phyloP scores from a whole-genome alignment of 108 stramenopile species.

The Mediolabrus comicus region DNA sequence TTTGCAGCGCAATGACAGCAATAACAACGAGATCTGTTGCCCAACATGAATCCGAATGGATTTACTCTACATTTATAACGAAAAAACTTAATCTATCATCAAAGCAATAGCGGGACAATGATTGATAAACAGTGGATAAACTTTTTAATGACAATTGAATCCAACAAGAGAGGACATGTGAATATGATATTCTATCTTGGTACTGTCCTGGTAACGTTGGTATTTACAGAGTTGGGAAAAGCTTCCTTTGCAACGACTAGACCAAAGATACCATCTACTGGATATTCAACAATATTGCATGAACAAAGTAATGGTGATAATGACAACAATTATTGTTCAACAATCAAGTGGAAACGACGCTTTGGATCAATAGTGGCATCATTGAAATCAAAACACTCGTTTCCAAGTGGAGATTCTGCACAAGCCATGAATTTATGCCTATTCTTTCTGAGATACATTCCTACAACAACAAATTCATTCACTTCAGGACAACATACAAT shows the following conservation, averaged over 20 bases:
- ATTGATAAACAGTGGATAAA: constrained; percentile 1
- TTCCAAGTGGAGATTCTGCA: constrained; percentile 45
- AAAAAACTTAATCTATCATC: constrained; percentile 12
- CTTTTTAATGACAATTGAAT: neutral
- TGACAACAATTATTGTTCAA: neutral
- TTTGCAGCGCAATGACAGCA: neutral
- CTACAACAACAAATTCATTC: neutral
- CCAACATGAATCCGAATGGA: constrained; percentile 40
- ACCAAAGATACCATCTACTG: constrained; percentile 10
- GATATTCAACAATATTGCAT: neutral
- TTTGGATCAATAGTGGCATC: constrained; percentile 44
- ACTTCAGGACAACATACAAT: neutral
- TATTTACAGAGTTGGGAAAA: constrained; percentile 47
- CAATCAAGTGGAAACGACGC: constrained; percentile 3
- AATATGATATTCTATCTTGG: constrained; percentile 35
- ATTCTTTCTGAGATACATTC: constrained; percentile 29
- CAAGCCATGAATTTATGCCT: constrained; percentile 50
- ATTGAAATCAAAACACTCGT: constrained; percentile 50
- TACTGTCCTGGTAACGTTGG: constrained; percentile 36
- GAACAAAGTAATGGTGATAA: constrained; percentile 1
- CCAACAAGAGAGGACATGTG: neutral
- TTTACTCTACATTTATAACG: constrained; percentile 35
- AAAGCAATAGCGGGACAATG: neutral
- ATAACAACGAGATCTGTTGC: neutral
- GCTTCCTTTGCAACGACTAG: constrained; percentile 48